A percentile compares a stretch with the other conserved stretches of the same genome.
phyloP scores from a whole-genome alignment of 163 green algal genomes.

The Volvox carteri region DNA sequence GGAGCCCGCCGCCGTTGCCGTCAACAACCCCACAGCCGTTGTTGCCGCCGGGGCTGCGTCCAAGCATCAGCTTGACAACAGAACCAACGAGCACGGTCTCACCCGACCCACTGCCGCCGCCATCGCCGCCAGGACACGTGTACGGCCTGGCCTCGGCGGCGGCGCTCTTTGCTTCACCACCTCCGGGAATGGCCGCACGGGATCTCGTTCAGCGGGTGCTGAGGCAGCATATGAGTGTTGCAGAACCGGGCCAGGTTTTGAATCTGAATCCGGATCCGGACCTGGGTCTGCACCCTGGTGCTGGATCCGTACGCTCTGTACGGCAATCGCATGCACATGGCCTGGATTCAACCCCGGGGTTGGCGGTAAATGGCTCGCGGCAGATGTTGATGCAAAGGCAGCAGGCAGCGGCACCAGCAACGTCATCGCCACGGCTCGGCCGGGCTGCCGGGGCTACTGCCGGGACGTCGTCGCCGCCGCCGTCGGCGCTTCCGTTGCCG shows the following conservation, averaged over 20 bases:
- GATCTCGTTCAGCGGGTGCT: background rate
- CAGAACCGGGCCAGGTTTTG: background rate
- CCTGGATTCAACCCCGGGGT: background rate
- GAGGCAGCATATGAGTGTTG: background rate
- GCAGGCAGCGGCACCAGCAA: background rate
- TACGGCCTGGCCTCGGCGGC: background rate
- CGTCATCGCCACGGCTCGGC: background rate
- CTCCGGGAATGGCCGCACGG: background rate
- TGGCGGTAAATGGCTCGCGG: background rate
- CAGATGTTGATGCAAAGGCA: background rate
- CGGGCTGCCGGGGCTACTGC: background rate
- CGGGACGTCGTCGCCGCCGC: background rate
- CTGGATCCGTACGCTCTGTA: too few species aligned
- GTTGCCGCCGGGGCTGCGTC: too few species aligned
- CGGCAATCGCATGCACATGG: background rate
- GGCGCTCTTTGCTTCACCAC: too few species aligned
- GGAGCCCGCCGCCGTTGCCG: too few species aligned
- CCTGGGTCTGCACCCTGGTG: too few species aligned
- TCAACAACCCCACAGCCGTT: too few species aligned
- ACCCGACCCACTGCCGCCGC: background rate
- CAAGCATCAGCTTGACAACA: too few species aligned
- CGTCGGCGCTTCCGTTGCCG: background rate
- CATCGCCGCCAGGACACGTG: background rate
- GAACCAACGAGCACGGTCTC: background rate
- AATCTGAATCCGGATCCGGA: background rate